Evolutionary conservation across 805 yeast genomes (phyloP), one percentile per base, ranked within the genome.

Genomic region (Pichia deserticola): DNA sequence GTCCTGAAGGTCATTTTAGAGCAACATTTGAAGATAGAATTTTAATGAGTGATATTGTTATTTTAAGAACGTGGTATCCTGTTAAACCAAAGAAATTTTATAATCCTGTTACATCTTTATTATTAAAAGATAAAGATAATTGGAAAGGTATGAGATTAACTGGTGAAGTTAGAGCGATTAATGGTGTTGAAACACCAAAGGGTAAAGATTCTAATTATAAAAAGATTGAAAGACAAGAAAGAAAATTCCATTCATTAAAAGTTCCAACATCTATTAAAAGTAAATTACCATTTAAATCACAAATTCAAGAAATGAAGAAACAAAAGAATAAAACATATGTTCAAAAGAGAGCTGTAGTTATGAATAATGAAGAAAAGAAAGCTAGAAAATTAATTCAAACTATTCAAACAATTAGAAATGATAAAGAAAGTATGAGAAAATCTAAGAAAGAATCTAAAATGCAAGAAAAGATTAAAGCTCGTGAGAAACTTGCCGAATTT

Each of bases 121-220:
- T 95, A 59, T 68, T 90, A 51, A 63, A 72, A 36, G 79, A 89
- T 57, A 93, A 93, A 69, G 73, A 76, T 34, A 87, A 87, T 60
- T 93, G 99, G 99, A 79, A 79, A 61, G 99, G 99, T 54, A 89
- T 93, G 95, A 79, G 96, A 63, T 74, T 92, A 54, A 93, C 97
- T 0, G 99, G 99, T 51, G 85, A 85, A 60, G 89, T 93, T 40
- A 80, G 99, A 60, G 92, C 93, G 27, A 95, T 77, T 28, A 66
- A 75, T 57, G 77, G 76, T 37, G 61, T 89, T 43, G 52, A 47
- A 45, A 80, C 93, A 0, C 92, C 92, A 44, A 68, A 62, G 56
- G 61, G 67, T 49, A 66, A 71, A 25, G 81, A 78, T 57, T 72
- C 78, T 51, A 72, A 75, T 5, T 79, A 79, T 61, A 67, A 68